These are phyloP conservation scores for Mortierella sp. DNA, from an alignment of 371 early-diverging fungal species.

Conservation along the genomic window DNA sequence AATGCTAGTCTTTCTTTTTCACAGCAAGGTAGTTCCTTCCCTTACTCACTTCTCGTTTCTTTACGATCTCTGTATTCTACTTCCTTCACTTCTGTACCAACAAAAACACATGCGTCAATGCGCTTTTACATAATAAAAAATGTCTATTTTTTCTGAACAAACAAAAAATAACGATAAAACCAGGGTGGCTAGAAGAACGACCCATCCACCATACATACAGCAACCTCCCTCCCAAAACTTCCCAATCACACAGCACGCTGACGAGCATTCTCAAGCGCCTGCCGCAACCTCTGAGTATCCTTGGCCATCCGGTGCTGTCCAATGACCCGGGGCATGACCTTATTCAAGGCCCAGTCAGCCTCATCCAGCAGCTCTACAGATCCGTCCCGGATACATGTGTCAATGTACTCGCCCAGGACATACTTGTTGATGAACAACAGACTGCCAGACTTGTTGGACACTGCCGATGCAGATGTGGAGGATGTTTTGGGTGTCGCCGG, in stretches of 20 bases:
- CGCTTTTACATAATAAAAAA: background rate
- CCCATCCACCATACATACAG: too few species aligned
- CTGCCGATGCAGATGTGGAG: background rate
- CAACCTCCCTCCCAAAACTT: too few species aligned
- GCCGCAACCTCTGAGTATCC: slow-evolving; percentile 38
- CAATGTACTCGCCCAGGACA: slow-evolving; percentile 54
- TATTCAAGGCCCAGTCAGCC: slow-evolving; percentile 44
- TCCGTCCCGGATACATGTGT: slow-evolving; percentile 48
- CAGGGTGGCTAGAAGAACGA: background rate
- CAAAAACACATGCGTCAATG: background rate
- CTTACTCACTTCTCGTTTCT: background rate
- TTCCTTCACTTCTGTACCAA: background rate
- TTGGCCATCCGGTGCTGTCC: slow-evolving; percentile 22
- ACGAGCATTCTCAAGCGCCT: slow-evolving; percentile 37
- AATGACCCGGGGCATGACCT: slow-evolving; percentile 44
- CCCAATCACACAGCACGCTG: background rate
- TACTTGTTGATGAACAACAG: slow-evolving; percentile 50
- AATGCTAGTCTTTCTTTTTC: slow-evolving; percentile 10
- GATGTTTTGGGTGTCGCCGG: background rate
- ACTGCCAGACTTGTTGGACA: slow-evolving; percentile 18
- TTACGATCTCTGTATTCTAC: background rate
- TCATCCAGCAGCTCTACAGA: slow-evolving; percentile 42
- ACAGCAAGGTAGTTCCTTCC: background rate
- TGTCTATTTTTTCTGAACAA: background rate
- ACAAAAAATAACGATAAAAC: background rate